Percentiles rank a stretch among this genome's conserved stretches.
These are phyloP conservation scores for Daldinia loculata DNA, from an alignment of 495 filamentous ascomycete genomes.

Conservation along the genomic window DNA sequence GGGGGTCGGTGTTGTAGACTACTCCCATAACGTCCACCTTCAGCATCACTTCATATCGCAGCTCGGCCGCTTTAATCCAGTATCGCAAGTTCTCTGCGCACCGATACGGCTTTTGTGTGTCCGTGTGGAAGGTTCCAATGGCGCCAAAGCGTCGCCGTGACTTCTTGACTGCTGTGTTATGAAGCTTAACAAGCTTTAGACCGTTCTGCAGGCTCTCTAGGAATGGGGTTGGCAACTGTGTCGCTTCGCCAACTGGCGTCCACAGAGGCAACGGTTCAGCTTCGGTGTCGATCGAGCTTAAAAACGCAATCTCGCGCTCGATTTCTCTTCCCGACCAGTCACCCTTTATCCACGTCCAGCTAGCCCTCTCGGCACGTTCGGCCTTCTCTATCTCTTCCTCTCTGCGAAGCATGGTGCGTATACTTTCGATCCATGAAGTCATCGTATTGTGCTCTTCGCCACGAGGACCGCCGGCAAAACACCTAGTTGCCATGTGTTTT, in stretches of 20 bases:
- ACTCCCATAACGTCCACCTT: slow-evolving; percentile 87
- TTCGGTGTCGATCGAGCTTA: slow-evolving; percentile 65
- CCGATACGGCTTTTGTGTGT: slow-evolving; percentile 93
- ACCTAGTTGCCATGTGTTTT: slow-evolving; percentile 86
- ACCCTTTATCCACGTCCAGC: slow-evolving; percentile 80
- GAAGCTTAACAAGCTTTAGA: slow-evolving; percentile 80
- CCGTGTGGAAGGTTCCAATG: slow-evolving; percentile 85
- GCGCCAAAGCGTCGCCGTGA: slow-evolving; percentile 89
- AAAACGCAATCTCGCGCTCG: slow-evolving; percentile 85
- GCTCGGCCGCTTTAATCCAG: slow-evolving; percentile 95
- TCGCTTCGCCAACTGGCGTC: slow-evolving; percentile 64
- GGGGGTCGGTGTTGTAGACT: slow-evolving; percentile 70
- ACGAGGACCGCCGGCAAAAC: slow-evolving; percentile 84
- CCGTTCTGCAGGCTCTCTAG: slow-evolving; percentile 78
- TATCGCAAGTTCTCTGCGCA: slow-evolving; percentile 91
- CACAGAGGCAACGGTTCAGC: slow-evolving; percentile 71
- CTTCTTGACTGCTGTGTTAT: slow-evolving; percentile 86
- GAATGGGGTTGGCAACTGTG: slow-evolving; percentile 75
- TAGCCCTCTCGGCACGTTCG: slow-evolving; percentile 73
- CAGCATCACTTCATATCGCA: slow-evolving; percentile 90
- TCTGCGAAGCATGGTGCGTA: slow-evolving; percentile 77
- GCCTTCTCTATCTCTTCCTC: slow-evolving; percentile 79
- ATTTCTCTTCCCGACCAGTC: slow-evolving; percentile 81
- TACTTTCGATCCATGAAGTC: slow-evolving; percentile 75
- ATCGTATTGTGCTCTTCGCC: slow-evolving; percentile 77